Evolutionary conservation across 768 basidiomycete genomes (phyloP), one percentile per base, ranked within the genome.

Genomic region (Calocybe indica): DNA sequence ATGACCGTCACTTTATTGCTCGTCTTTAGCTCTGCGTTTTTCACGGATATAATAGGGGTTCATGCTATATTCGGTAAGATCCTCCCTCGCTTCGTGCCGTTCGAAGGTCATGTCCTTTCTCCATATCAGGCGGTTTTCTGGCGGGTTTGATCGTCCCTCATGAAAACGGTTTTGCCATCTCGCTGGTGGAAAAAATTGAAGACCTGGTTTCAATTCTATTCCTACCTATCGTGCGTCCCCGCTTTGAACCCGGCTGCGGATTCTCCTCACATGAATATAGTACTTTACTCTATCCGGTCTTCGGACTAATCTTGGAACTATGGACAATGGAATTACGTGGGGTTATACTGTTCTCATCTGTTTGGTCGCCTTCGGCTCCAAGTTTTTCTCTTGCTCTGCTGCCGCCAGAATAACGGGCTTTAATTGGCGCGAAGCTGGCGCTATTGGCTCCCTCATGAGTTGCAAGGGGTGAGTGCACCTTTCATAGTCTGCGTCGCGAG

Each of bases 381-480:
- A 96, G 63, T 93, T 93, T 63, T 38, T 79, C 11, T 78, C 85
- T 2, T 91, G 88, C 58, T 77, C 74, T 5, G 55, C 62, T 6
- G 71, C 81, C 0, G 88, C 91, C 5, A 75, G 72, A 50, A 43
- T 66, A 1, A 69, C 68, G 37, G 85, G 85, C 0, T 94, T 88
- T 68, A 79, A 72, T 37, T 72, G 68, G 65, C 74, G 92, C n/a
- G 92, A 94, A 63, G 71, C 82, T 1, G 80, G 82, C 15, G 89
- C 92, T 5, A 84, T 94, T 48, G 92, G 92, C 3, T 75, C 83
- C 43, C 66, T 96, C 22, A 96, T 96, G 92, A 81, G 80, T 62
- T 92, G 89, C 70, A 90, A 95, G 67, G 90, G 89, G 85, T 85
- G 49, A 40, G 76, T 65, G 13, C 38, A 46, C 13, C 49, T 28